A percentile compares a stretch with the other conserved stretches of the same genome.
phyloP scores from a whole-genome alignment of 768 basidiomycete genomes.

The Rhodotorula kratochvilovae region DNA sequence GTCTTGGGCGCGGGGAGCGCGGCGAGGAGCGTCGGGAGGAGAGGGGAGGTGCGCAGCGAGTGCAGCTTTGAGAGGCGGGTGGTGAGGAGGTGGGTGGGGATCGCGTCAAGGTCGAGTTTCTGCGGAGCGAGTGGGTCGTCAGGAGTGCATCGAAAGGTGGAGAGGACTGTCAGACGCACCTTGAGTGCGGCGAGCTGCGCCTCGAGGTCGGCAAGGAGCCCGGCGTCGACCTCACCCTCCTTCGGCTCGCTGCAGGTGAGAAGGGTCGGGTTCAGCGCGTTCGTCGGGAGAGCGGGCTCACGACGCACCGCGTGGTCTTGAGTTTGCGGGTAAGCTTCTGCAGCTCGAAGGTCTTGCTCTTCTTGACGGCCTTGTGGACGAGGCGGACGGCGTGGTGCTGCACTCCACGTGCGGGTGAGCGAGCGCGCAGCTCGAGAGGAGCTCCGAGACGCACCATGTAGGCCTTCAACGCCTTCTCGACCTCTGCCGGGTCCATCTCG shows the following conservation, averaged over 20 bases:
- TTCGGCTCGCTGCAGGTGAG: constrained; percentile 28
- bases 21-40: constrained; percentile 25
- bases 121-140: background rate
- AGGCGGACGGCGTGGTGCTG: constrained; percentile 36
- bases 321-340: constrained; percentile 42
- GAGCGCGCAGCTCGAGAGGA: background rate
- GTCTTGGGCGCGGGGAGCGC: constrained; percentile 2
- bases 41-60: constrained; percentile 12
- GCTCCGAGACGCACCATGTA: background rate
- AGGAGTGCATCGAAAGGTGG: too few relatives aligned
- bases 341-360: constrained; percentile 41
- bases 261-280: too few relatives aligned
- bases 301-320: constrained; percentile 25
- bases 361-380: constrained; percentile 37
- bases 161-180: background rate
- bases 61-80: constrained; percentile 32
- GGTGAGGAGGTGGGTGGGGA: constrained; percentile 23
- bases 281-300: too few relatives aligned
- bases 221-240: constrained; percentile 19
- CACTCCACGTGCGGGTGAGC: background rate
- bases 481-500: constrained; percentile 2
- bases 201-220: constrained; percentile 27
- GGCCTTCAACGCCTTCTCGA: constrained; percentile 23
- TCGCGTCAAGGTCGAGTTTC: constrained; percentile 23
- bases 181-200: constrained; percentile 36